Conservation (phyloP, 768 basidiomycete species). For the Termitomyces sp. region DNA sequence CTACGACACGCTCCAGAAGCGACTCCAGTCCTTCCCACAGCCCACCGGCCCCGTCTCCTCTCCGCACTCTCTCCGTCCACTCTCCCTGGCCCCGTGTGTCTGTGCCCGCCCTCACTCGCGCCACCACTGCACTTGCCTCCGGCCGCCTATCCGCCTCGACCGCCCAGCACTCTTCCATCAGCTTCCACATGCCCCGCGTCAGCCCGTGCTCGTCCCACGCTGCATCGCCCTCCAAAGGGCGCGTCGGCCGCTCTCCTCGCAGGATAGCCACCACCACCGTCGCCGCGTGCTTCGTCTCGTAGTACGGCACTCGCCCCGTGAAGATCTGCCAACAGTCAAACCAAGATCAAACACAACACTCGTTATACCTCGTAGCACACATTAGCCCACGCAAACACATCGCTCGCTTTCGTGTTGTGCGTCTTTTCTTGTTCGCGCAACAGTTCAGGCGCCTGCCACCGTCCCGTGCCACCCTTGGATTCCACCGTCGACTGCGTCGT, state of each 20-base stretch:
- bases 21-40: no score
- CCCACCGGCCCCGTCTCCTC: no score
- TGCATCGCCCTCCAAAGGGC: background rate
- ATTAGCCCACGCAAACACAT: conserved; percentile 1
- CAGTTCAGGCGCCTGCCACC: conserved; percentile 3
- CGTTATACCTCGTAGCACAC: conserved; percentile 7
- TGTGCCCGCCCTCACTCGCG: background rate
- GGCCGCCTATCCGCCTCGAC: background rate
- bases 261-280: background rate
- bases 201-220: background rate
- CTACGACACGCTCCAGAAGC: no score
- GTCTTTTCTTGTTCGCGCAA: background rate
- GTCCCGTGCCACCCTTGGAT: background rate
- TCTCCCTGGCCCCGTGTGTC: background rate
- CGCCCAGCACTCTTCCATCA: background rate
- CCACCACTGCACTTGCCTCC: background rate
- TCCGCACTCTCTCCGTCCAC: background rate
- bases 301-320: background rate
- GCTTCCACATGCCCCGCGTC: background rate
- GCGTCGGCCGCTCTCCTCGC: background rate
- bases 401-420: conserved; percentile 1
- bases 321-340: background rate
- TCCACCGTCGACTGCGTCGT: background rate
- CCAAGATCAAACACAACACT: no score
- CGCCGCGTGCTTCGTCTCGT: background rate